These are phyloP conservation scores for Ascochyta rabiei DNA, from an alignment of 2,329 filamentous ascomycete genomes.

Conservation along the genomic window DNA sequence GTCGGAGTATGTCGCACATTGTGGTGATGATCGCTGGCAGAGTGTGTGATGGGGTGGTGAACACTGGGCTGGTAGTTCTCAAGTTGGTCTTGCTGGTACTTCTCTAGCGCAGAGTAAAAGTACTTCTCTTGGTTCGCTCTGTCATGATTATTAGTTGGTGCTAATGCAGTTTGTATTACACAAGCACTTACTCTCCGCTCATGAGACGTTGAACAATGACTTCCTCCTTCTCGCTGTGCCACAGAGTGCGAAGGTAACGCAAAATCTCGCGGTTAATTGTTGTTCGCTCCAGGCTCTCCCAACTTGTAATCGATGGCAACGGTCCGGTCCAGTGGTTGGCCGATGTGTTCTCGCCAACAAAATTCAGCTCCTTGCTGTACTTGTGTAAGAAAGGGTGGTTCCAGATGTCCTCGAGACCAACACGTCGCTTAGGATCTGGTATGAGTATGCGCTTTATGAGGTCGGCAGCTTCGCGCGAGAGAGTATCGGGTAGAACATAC, in stretches of 20 bases:
- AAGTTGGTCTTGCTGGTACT: conserved; percentile 81
- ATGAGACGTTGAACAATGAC: conserved; percentile 72
- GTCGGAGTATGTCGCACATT: conserved; percentile 33
- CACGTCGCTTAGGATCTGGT: conserved; percentile 76
- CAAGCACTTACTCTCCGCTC: conserved; percentile 49
- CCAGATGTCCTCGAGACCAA: conserved; percentile 83
- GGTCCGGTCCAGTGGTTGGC: conserved; percentile 60
- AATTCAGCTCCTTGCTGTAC: conserved; percentile 74
- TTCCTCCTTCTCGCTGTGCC: conserved; percentile 82
- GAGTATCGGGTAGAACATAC: conserved; percentile 53
- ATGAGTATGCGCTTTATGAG: conserved; percentile 81
- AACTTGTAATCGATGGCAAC: conserved; percentile 64
- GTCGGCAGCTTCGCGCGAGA: conserved; percentile 74
- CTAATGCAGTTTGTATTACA: background rate
- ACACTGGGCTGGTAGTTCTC: conserved; percentile 82
- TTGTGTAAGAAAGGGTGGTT: conserved; percentile 83
- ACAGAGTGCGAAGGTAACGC: conserved; percentile 85
- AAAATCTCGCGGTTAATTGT: conserved; percentile 83
- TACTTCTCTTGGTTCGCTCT: conserved; percentile 89
- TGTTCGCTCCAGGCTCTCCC: conserved; percentile 64
- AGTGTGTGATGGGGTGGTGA: conserved; percentile 69
- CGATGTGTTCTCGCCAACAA: conserved; percentile 62
- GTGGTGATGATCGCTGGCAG: conserved; percentile 83
- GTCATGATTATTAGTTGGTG: conserved; percentile 5
- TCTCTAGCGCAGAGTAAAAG: conserved; percentile 85